These are phyloP conservation scores for Cyberlindnera lachancei DNA, from an alignment of 805 yeast genomes.

Conservation along the genomic window DNA sequence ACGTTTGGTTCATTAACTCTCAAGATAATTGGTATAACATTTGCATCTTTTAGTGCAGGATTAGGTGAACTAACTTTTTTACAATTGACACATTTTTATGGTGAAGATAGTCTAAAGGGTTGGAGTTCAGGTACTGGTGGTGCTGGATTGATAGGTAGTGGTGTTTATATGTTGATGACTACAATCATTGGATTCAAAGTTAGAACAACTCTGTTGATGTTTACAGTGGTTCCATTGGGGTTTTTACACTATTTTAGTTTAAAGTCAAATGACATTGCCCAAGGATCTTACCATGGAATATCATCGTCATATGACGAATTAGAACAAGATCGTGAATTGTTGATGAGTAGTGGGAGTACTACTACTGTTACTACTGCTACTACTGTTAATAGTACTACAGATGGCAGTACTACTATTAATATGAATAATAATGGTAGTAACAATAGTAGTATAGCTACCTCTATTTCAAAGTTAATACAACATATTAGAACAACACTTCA, in stretches of 20 bases:
- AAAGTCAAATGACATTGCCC: too few species aligned
- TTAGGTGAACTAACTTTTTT: slow-evolving; percentile 86
- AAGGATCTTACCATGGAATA: too few species aligned
- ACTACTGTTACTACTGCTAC: too few species aligned
- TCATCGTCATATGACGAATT: slow-evolving; percentile 1
- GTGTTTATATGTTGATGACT: slow-evolving; percentile 62
- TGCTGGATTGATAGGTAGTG: slow-evolving; percentile 85
- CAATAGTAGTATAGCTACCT: too few species aligned
- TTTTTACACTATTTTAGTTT: slow-evolving; percentile 33
- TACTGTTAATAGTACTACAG: neutral
- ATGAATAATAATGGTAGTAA: too few species aligned
- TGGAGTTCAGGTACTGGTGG: slow-evolving; percentile 96
- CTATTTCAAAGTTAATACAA: neutral
- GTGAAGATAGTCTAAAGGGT: slow-evolving; percentile 58
- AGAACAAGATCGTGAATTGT: too few species aligned
- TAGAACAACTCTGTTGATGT: slow-evolving; percentile 45
- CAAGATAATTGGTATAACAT: slow-evolving; percentile 57
- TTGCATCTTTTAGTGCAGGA: slow-evolving; percentile 84
- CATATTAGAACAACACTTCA: slow-evolving; percentile 3
- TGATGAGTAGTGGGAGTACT: too few species aligned
- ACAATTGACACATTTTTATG: slow-evolving; percentile 76
- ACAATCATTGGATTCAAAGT: slow-evolving; percentile 56
- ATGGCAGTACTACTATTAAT: too few species aligned
- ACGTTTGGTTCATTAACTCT: slow-evolving; percentile 26
- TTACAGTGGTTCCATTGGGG: slow-evolving; percentile 48